Evolutionary conservation across 2,329 filamentous ascomycete species (phyloP), one percentile per base, ranked within the genome.

Genomic region (Penicillium vulpinum): DNA sequence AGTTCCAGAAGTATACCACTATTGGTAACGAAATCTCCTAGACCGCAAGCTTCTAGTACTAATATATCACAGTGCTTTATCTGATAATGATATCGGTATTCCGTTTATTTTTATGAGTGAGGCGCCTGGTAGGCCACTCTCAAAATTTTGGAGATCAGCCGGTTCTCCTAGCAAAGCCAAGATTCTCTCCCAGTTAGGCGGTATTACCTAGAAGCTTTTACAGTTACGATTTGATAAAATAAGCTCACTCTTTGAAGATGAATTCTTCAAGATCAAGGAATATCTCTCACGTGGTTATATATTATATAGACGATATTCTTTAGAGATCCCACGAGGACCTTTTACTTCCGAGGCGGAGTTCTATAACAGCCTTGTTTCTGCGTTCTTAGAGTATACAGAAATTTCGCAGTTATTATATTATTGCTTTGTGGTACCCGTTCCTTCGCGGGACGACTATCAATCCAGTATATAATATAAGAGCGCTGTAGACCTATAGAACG

Each of bases 401-500:
- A 41, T 8, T 28, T 43, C 66, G 6, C 53, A 10, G 5, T 28
- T 67, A 8, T 62, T 44, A 7, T 41, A 62, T 44, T 46, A 68
- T 51, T 65, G 55, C 35, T 49, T 49, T 49, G 0, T 65, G 2
- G 62, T 57, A 26, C 60, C 65, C 10, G 38, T 66, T 44, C 59
- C 58, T 6, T 47, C 13, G 1, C 49, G 24, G 16, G 39, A 51
- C 4, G 58, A 62, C 6, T 64, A 65, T 28, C 13, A 44, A 33
- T 58, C 56, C 11, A 24, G 16, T 3, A 47, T 16, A 28, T 26
- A 68, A 49, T 69, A 60, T 29, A 3, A n/a, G 29, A 53, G 22
- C 10, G 64, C 67, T 13, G 47, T 56, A 4, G 33, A 66, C 39
- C 50, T 62, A 43, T 70, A 52, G 65, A 65, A 63, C 46, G 58